Percentiles rank a stretch among this genome's conserved stretches.
Conservation (phyloP, 202 grass and related monocot genomes). For the Panicum virgatum region DNA sequence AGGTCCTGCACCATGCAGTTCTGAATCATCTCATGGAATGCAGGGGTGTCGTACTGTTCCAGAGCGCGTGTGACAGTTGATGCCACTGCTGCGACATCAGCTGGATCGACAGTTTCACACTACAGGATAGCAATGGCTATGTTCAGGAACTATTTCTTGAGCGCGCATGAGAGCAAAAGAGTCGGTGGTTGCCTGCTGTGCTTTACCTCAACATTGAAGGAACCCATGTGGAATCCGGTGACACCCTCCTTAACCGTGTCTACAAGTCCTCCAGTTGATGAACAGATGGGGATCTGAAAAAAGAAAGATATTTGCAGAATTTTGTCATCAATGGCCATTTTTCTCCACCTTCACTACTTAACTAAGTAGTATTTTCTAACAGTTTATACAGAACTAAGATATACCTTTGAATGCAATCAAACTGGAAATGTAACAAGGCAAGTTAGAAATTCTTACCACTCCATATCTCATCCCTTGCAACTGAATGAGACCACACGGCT, state of each 20-base stretch:
- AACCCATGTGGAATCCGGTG: constrained; percentile 81
- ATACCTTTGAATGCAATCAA: neutral
- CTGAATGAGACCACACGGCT: constrained; percentile 88
- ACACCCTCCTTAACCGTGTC: constrained; percentile 68
- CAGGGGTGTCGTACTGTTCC: constrained; percentile 48
- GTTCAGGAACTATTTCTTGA: neutral
- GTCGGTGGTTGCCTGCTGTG: neutral
- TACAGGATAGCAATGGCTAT: constrained; percentile 36
- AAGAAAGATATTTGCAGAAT: constrained; percentile 1
- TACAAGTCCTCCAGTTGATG: constrained; percentile 78
- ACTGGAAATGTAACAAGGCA: neutral
- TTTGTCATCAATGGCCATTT: neutral
- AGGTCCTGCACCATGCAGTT: constrained; percentile 84
- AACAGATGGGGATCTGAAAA: constrained; percentile 55
- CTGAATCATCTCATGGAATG: constrained; percentile 68
- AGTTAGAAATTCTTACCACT: constrained; percentile 45
- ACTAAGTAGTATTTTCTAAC: neutral
- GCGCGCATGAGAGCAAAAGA: neutral
- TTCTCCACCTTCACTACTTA: neutral
- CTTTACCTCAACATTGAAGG: constrained; percentile 65
- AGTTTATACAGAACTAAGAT: neutral
- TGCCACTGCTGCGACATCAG: constrained; percentile 58
- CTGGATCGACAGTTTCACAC: constrained; percentile 64
- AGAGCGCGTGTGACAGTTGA: constrained; percentile 60
- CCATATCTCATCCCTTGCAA: constrained; percentile 93